These are phyloP conservation scores for Trichoderma sp. DNA, from an alignment of 2,329 filamentous ascomycete species.

Conservation along the genomic window DNA sequence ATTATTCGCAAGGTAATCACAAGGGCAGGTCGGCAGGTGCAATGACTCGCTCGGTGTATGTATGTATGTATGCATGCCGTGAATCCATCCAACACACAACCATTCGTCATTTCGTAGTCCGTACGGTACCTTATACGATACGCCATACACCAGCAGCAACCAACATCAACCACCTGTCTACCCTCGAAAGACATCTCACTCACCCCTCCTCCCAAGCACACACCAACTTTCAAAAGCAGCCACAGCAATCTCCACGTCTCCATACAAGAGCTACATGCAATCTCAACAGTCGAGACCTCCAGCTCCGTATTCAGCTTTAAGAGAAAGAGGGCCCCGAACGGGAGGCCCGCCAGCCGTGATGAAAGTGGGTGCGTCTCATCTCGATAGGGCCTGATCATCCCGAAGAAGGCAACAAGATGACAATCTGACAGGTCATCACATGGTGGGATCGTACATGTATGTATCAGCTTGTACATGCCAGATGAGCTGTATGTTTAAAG, in stretches of 20 bases:
- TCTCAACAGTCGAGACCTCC: not conserved
- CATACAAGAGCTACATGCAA: not conserved
- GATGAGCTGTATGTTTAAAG: not conserved
- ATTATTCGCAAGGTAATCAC: too few relatives aligned
- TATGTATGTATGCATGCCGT: not conserved
- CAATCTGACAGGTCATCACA: too few relatives aligned
- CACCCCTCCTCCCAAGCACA: not conserved
- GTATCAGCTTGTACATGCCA: too few relatives aligned
- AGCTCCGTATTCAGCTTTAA: not conserved
- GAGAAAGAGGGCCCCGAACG: not conserved
- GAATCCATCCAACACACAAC: not conserved
- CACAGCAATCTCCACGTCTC: not conserved
- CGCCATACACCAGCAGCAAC: not conserved
- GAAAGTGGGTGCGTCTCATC: constrained; percentile 11
- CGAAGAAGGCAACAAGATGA: constrained; percentile 20
- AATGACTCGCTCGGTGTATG: not conserved
- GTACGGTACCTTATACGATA: not conserved
- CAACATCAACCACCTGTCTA: not conserved
- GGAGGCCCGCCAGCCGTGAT: not conserved
- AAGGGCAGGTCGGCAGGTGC: not conserved
- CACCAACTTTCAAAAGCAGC: constrained; percentile 13
- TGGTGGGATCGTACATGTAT: too few relatives aligned
- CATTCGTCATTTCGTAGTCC: not conserved
- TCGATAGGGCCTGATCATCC: constrained; percentile 7
- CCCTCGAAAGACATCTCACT: not conserved